Evolutionary conservation across 164 flowering plant species (phyloP), one percentile per base, ranked within the genome.

Genomic region (Vitis riparia): DNA sequence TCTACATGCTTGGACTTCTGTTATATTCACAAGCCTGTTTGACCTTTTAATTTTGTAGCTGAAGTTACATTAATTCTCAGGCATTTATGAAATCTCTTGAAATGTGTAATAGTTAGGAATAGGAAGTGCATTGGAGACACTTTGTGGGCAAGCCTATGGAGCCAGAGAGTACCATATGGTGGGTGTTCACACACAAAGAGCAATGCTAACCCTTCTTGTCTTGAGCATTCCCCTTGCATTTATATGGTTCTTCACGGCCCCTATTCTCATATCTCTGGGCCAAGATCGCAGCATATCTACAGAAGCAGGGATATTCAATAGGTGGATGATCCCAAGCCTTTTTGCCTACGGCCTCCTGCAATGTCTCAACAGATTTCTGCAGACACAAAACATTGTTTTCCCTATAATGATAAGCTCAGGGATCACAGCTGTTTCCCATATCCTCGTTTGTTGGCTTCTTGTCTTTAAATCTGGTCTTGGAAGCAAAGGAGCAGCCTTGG

Each of bases 101-200:
- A 37, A 52, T 9, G 16, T 23, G 15, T 70, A n/a, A 23, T 65
- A 83, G 86, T 12, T 78, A 57, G 87, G 89, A 74, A 78, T 87
- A 85, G 86, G 79, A 70, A 87, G 85, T 73, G 81, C 81, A 12
- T 29, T 79, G 78, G 82, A 79, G 51, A 80, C 80, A 1, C 70
- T 83, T 7, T 80, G 83, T 59, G 86, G 86, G 11, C 83, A 83
- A 68, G 79, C 83, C 53, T 80, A 69, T 63, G 84, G 82, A 62
- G 86, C 82, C 8, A 73, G 72, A 63, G 73, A 80, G 23, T 76
- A 75, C 65, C 75, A 74, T 11, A 78, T 78, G 77, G 66, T 83
- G 0, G 84, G 86, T 1, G 48, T 83, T 7, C 71, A 83, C 68
- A 76, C 69, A 10, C 86, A 83, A 15, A 27, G 80, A 69, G 81